phyloP scores from a whole-genome alignment of 2,329 filamentous ascomycete genomes.

The Sordariomycetes sp. region DNA sequence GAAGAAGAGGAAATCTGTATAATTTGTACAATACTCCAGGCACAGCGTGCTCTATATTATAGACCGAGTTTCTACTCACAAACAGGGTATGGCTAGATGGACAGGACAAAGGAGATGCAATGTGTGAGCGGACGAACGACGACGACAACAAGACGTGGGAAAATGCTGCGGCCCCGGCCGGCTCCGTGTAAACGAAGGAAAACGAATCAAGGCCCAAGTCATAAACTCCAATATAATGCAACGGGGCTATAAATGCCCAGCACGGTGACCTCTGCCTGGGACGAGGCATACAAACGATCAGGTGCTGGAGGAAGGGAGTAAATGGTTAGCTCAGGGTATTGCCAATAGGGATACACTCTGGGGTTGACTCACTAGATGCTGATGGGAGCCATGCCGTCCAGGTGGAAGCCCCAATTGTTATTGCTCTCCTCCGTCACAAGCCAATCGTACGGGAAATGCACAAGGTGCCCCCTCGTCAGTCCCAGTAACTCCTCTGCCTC shows the following conservation, averaged over 20 bases:
- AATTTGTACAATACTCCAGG: neutral
- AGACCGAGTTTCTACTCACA: neutral
- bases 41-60: neutral
- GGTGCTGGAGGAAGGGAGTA: neutral
- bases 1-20: neutral
- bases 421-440: slow-evolving; percentile 81
- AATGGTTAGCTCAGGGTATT: neutral
- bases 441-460: slow-evolving; percentile 95
- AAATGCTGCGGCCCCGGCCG: neutral
- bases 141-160: neutral
- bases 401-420: slow-evolving; percentile 93
- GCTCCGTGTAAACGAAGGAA: neutral
- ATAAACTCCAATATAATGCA: neutral
- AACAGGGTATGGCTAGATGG: neutral
- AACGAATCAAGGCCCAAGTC: neutral
- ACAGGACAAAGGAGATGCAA: slow-evolving; percentile 7
- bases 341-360: neutral
- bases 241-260: neutral
- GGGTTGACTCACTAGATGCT: slow-evolving; percentile 76
- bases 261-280: neutral
- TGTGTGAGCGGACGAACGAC: neutral
- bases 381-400: slow-evolving; percentile 89
- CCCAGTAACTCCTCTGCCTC: slow-evolving; percentile 76
- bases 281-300: neutral
- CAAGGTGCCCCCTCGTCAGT: slow-evolving; percentile 77